Percentiles rank a stretch among this genome's conserved stretches.
These are phyloP conservation scores for Boletus rubroflammeus DNA, from an alignment of 768 basidiomycete species.

Conservation along the genomic window DNA sequence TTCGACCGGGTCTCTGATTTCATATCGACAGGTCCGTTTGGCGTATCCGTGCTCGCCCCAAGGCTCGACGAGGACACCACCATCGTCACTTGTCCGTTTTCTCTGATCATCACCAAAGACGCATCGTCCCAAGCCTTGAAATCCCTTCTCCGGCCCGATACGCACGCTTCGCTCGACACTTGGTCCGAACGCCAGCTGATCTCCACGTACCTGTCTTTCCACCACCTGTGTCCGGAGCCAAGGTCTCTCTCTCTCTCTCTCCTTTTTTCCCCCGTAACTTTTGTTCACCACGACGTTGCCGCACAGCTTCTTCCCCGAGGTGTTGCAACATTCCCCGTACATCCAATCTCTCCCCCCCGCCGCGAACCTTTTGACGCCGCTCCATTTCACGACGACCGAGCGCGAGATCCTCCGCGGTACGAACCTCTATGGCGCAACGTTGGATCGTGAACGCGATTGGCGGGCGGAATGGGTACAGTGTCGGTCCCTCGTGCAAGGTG, in stretches of 20 bases:
- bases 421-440: conserved; percentile 75
- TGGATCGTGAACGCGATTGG: conserved; percentile 64
- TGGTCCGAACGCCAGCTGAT: conserved; percentile 70
- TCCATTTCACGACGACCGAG: conserved; percentile 67
- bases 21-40: conserved; percentile 36
- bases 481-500: conserved; percentile 34
- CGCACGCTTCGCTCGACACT: conserved; percentile 19
- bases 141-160: conserved; percentile 33
- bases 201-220: conserved; percentile 61
- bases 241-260: conserved; percentile 26
- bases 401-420: conserved; percentile 67
- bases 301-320: conserved; percentile 8
- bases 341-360: conserved; percentile 59
- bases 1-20: conserved; percentile 7
- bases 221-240: conserved; percentile 47
- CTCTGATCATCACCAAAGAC: conserved; percentile 58
- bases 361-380: conserved; percentile 59
- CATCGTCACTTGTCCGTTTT: conserved; percentile 66
- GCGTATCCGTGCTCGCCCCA: conserved; percentile 49
- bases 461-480: conserved; percentile 60
- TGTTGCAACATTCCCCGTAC: conserved; percentile 53
- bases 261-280: not conserved
- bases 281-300: conserved; percentile 5
- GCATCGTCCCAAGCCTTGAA: conserved; percentile 42
- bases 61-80: conserved; percentile 47